Conservation (phyloP, 441 rosid species). For the Syzygium syzygioides region DNA sequence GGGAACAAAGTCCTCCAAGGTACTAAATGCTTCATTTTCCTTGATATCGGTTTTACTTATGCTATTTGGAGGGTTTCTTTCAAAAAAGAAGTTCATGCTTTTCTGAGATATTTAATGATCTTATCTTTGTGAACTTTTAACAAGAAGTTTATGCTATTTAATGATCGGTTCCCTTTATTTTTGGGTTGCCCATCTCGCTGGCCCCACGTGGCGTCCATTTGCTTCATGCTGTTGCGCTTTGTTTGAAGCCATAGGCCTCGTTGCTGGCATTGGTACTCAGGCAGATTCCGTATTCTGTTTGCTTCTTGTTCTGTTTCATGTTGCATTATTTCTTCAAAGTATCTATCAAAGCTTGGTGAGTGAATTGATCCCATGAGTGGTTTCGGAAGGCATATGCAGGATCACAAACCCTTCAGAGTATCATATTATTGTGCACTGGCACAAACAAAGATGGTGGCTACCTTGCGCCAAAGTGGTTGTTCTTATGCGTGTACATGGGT, state of each 20-base stretch:
- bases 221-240: slow-evolving; percentile 69
- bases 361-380: neutral
- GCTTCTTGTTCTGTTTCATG: neutral
- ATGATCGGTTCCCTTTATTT: slow-evolving; percentile 65
- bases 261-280: slow-evolving; percentile 57
- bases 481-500: slow-evolving; percentile 49
- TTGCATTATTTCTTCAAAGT: neutral
- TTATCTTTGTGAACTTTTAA: neutral
- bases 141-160: no score
- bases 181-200: slow-evolving; percentile 64
- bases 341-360: neutral
- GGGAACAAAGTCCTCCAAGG: neutral
- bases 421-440: slow-evolving; percentile 44
- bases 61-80: neutral
- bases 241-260: slow-evolving; percentile 54
- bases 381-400: slow-evolving; percentile 48
- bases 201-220: slow-evolving; percentile 63
- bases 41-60: neutral
- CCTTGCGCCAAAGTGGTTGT: slow-evolving; percentile 39
- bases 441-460: slow-evolving; percentile 57
- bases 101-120: neutral
- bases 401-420: slow-evolving; percentile 51
- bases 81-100: neutral
- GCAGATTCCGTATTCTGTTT: slow-evolving; percentile 6
- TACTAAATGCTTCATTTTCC: neutral